Percentiles rank a stretch among this genome's conserved stretches.
Conservation (phyloP, 2,329 filamentous ascomycete genomes). For the Aspergillus thermomutatus region DNA sequence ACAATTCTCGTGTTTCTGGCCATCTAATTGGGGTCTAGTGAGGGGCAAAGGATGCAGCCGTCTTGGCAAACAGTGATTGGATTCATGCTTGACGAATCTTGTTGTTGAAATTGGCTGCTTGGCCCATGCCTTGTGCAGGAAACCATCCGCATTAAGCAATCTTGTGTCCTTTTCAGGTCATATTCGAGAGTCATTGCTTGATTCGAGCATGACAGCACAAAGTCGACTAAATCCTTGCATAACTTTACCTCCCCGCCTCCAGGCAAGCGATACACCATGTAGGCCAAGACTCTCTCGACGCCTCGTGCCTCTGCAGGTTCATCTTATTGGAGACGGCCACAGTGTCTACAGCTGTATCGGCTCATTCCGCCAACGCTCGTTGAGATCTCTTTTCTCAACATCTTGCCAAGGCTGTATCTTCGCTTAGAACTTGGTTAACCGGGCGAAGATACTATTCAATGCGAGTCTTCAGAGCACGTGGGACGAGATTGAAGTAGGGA, state of each 20-base stretch:
- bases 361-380: neutral
- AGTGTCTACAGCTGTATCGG: neutral
- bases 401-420: too few species aligned
- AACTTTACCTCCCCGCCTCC: neutral
- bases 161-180: too few species aligned
- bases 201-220: neutral
- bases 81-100: neutral
- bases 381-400: too few species aligned
- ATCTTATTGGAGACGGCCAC: neutral
- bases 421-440: neutral
- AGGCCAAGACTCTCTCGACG: neutral
- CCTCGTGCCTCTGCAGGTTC: neutral
- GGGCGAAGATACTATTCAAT: neutral
- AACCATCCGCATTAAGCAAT: neutral
- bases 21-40: neutral
- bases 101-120: neutral
- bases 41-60: neutral
- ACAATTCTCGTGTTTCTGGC: neutral
- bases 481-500: neutral
- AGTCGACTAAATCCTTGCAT: neutral
- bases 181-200: neutral
- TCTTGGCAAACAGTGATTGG: neutral
- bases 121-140: neutral
- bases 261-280: neutral
- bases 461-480: neutral